Evolutionary conservation across 2,329 filamentous ascomycete species (phyloP).

Genomic region (Thielaviopsis ethacetica): DNA sequence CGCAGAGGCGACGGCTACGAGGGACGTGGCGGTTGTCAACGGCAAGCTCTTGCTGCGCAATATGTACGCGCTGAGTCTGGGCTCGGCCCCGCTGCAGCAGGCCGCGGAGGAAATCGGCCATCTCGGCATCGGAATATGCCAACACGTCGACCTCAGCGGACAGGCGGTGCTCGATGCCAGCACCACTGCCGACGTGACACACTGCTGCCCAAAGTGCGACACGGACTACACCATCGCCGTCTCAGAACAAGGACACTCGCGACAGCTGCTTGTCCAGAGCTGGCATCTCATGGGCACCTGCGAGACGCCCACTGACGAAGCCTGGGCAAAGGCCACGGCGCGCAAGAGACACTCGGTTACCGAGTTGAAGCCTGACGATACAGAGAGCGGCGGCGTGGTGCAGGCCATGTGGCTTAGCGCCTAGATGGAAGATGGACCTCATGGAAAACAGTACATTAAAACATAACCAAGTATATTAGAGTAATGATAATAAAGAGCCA

Average conservation of each 20-base stretch:
- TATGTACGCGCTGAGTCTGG: not conserved
- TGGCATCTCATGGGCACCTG: constrained; percentile 8
- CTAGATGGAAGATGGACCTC: not conserved
- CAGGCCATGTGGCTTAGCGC: constrained; percentile 1
- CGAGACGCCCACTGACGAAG: not conserved
- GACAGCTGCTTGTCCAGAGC: not conserved
- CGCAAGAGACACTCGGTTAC: not conserved
- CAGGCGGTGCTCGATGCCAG: not conserved
- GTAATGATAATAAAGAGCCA: not conserved
- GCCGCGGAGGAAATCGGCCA: not conserved
- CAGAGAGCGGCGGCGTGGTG: not conserved
- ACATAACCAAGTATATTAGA: not conserved
- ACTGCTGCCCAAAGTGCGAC: not conserved
- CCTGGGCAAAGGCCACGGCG: constrained; percentile 4
- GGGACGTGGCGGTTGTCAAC: not conserved
- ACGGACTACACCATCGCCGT: constrained; percentile 2
- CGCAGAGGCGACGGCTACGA: not conserved
- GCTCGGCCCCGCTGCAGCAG: not conserved
- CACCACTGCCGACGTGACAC: not conserved
- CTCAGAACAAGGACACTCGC: not conserved
- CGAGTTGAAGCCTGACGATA: not conserved
- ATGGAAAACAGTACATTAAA: not conserved
- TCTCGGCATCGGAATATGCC: not conserved
- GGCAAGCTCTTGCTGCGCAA: not conserved
- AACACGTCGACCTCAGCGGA: not conserved